These are phyloP conservation scores for Perilla frutescens DNA, from an alignment of 257 asterid genomes.

Conservation along the genomic window DNA sequence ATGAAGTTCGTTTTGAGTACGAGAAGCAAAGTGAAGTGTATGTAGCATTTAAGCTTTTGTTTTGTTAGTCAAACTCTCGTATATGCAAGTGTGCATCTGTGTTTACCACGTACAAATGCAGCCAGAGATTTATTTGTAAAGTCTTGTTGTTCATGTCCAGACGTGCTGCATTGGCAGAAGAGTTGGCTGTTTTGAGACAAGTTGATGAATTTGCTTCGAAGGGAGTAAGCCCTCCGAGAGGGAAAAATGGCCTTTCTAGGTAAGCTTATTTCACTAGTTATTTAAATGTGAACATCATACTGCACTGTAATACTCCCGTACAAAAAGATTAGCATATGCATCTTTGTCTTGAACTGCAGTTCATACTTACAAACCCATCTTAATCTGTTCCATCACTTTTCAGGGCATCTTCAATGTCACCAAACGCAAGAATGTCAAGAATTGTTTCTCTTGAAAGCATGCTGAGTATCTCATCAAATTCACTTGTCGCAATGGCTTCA, in stretches of 20 bases:
- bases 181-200: conserved; percentile 87
- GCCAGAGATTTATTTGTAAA: conserved; percentile 9
- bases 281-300: conserved; percentile 8
- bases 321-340: conserved; percentile 19
- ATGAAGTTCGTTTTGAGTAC: conserved; percentile 97
- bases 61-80: neutral
- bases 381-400: conserved; percentile 22
- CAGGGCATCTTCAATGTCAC: conserved; percentile 95
- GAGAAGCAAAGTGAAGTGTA: conserved; percentile 99
- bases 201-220: conserved; percentile 85
- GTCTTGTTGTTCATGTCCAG: conserved; percentile 53
- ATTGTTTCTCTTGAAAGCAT: conserved; percentile 95
- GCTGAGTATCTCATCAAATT: conserved; percentile 90
- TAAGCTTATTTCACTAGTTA: conserved; percentile 30
- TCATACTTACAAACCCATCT: neutral
- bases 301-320: neutral
- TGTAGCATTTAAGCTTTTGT: conserved; percentile 41
- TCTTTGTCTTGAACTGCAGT: neutral
- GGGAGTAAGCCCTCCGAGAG: conserved; percentile 91
- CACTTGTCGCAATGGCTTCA: conserved; percentile 98
- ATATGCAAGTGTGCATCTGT: neutral
- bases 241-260: conserved; percentile 88
- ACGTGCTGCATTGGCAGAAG: conserved; percentile 97
- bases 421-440: conserved; percentile 90
- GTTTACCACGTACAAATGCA: neutral